These are phyloP conservation scores for Leccinum pachyderme DNA, from an alignment of 1,284 basidiomycete species.

Conservation along the genomic window DNA sequence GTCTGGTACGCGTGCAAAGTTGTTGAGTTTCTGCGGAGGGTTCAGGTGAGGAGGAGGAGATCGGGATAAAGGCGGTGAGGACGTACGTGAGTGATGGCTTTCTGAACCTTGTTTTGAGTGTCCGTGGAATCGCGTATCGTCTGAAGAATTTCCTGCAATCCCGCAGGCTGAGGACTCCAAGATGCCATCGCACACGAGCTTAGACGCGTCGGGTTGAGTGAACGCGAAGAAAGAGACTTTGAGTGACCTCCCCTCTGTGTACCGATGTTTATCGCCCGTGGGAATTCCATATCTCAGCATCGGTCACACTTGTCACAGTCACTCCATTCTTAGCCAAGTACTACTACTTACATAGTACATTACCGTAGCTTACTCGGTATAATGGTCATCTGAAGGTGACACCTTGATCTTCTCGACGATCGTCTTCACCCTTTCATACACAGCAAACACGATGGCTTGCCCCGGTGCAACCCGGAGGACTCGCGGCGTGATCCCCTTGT, in stretches of 20 bases:
- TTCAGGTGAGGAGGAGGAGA: conserved; percentile 24
- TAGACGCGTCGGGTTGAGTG: conserved; percentile 29
- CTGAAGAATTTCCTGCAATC: conserved; percentile 79
- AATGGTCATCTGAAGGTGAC: conserved; percentile 54
- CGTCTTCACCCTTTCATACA: conserved; percentile 83
- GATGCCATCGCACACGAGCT: conserved; percentile 45
- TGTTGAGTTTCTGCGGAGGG: conserved; percentile 75
- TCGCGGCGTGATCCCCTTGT: conserved; percentile 96
- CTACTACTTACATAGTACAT: not conserved
- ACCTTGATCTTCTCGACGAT: conserved; percentile 71
- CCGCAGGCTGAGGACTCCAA: conserved; percentile 77
- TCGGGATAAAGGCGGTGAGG: conserved; percentile 12
- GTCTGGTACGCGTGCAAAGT: conserved; percentile 85
- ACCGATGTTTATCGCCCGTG: conserved; percentile 36
- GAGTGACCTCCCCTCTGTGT: conserved; percentile 23
- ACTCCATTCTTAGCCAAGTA: not conserved
- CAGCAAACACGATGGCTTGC: conserved; percentile 87
- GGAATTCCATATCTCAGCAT: conserved; percentile 34
- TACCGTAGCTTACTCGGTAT: conserved; percentile 52
- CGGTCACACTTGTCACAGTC: conserved; percentile 20
- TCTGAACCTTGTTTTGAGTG: conserved; percentile 68
- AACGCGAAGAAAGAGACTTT: conserved; percentile 31
- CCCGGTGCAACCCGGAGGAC: conserved; percentile 96
- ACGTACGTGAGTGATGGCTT: conserved; percentile 72
- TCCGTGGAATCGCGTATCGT: conserved; percentile 85